Conservation (phyloP, 164 flowering plant species). For the Malania oleifera region DNA sequence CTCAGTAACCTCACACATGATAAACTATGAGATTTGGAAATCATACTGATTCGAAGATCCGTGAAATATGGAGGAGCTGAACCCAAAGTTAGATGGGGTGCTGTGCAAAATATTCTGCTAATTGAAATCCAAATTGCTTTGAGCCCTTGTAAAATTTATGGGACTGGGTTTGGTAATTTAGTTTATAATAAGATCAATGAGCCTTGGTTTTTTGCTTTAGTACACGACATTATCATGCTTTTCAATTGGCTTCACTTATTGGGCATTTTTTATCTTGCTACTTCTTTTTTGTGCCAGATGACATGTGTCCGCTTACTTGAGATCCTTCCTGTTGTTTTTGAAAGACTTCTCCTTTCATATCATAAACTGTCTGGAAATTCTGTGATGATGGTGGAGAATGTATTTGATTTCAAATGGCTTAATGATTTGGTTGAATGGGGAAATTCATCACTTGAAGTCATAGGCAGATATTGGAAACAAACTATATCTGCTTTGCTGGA, state of each 20-base stretch:
- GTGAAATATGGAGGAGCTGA: too few relatives aligned
- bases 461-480: constrained; percentile 74
- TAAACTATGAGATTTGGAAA: background rate
- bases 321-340: constrained; percentile 62
- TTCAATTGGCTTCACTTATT: background rate
- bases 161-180: too few relatives aligned
- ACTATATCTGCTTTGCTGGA: constrained; percentile 42
- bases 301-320: constrained; percentile 87
- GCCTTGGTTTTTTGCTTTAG: too few relatives aligned
- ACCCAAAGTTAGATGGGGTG: too few relatives aligned
- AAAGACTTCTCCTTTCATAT: constrained; percentile 31
- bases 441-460: constrained; percentile 54
- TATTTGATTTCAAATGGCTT: constrained; percentile 57
- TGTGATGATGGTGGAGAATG: constrained; percentile 7
- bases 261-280: background rate
- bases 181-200: too few relatives aligned
- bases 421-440: constrained; percentile 83
- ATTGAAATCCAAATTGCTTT: too few relatives aligned
- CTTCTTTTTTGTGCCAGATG: constrained; percentile 54
- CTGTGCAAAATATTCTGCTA: too few relatives aligned
- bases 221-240: background rate
- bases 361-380: constrained; percentile 18
- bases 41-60: too few relatives aligned
- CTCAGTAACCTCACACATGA: background rate
- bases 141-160: too few relatives aligned